A percentile compares a stretch with the other conserved stretches of the same genome.
phyloP scores from a whole-genome alignment of 148 eudicot genomes.

The Arbutus unedo region DNA sequence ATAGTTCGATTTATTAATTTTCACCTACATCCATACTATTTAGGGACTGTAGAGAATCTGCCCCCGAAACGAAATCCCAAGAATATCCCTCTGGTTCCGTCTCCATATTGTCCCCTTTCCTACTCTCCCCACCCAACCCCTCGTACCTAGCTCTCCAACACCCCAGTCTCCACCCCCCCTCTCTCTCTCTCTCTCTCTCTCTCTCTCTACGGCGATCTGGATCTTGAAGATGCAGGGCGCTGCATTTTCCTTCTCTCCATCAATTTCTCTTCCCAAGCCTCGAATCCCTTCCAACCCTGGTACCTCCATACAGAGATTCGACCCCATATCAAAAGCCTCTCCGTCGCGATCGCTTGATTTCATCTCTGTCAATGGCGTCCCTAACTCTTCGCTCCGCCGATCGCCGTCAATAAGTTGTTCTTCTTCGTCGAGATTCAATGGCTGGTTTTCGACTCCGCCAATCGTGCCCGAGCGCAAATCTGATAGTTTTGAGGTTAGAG shows the following conservation, averaged over 20 bases:
- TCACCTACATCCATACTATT: too few relatives aligned
- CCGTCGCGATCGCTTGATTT: constrained; percentile 12
- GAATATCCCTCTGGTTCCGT: background rate
- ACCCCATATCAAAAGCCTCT: constrained; percentile 12
- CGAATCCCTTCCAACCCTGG: constrained; percentile 19
- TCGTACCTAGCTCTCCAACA: constrained; percentile 4
- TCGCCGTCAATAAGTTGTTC: constrained; percentile 18
- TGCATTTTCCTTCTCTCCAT: constrained; percentile 43
- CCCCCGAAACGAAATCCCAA: background rate
- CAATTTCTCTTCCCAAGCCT: constrained; percentile 30
- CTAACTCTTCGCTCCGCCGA: constrained; percentile 15
- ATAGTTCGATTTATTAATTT: too few relatives aligned
- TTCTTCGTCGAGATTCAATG: constrained; percentile 20
- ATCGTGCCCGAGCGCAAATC: constrained; percentile 28
- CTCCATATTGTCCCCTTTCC: background rate
- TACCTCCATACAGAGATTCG: constrained; percentile 11
- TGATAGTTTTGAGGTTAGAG: constrained; percentile 39
- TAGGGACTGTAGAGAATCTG: background rate
- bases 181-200: constrained; percentile 5
- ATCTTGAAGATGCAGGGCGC: constrained; percentile 57
- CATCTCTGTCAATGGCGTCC: background rate
- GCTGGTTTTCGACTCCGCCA: constrained; percentile 38
- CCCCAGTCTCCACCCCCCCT: constrained; percentile 27
- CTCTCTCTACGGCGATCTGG: constrained; percentile 15
- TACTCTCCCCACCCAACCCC: background rate